Evolutionary conservation across 495 filamentous ascomycete species (phyloP).

Genomic region (Stereocaulon alpinum): DNA sequence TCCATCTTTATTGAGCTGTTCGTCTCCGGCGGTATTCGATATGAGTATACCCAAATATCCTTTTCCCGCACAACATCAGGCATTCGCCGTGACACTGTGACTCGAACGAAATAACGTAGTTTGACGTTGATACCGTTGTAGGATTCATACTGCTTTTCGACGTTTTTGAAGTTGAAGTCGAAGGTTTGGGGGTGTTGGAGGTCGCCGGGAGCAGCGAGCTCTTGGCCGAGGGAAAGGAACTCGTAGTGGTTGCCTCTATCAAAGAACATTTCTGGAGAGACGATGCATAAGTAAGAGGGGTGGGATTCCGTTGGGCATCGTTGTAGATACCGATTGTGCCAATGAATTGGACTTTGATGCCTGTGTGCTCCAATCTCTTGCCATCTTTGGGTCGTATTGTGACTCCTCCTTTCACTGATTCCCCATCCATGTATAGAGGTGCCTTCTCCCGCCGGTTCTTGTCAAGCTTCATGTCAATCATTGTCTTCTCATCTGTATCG

Average conservation of each 20-base stretch:
- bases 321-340: constrained; percentile 73
- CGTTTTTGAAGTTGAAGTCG: constrained; percentile 99
- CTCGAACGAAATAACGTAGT: constrained; percentile 94
- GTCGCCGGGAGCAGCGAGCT: constrained; percentile 91
- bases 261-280: constrained; percentile 85
- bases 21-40: constrained; percentile 95
- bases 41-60: constrained; percentile 99
- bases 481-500: constrained; percentile 83
- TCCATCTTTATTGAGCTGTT: constrained; percentile 99
- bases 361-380: constrained; percentile 93
- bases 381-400: constrained; percentile 97
- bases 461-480: constrained; percentile 95
- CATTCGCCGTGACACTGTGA: constrained; percentile 94
- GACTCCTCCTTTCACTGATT: constrained; percentile 92
- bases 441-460: constrained; percentile 95
- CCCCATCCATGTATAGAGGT: constrained; percentile 93
- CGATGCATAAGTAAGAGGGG: constrained; percentile 14
- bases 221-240: constrained; percentile 91
- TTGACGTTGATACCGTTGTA: constrained; percentile 99
- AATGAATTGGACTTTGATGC: constrained; percentile 99
- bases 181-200: constrained; percentile 97
- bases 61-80: constrained; percentile 97
- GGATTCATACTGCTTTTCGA: constrained; percentile 99
- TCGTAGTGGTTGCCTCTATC: constrained; percentile 99
- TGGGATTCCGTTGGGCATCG: constrained; percentile 1